Conservation (phyloP, 768 basidiomycete genomes). For the Dendrothele bispora region DNA sequence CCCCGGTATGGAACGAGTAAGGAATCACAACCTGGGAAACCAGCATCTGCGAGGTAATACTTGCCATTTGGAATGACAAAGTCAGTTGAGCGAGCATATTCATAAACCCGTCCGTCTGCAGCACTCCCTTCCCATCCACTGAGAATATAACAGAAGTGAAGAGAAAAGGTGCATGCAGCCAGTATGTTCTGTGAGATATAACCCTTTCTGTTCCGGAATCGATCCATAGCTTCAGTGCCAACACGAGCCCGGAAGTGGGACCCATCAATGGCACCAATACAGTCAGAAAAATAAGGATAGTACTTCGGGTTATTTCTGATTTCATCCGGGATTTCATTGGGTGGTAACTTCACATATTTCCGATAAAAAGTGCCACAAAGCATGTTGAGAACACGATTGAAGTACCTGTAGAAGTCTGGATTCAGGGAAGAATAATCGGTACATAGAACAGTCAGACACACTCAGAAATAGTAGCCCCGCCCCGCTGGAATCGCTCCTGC, state of each 20-base stretch:
- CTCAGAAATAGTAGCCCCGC: constrained; percentile 38
- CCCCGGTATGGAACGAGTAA: constrained; percentile 25
- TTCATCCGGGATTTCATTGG: constrained; percentile 2
- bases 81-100: constrained; percentile 14
- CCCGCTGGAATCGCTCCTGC: constrained; percentile 36
- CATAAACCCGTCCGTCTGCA: constrained; percentile 17
- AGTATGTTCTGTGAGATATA: constrained; percentile 25
- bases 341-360: constrained; percentile 18
- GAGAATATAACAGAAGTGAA: constrained; percentile 22
- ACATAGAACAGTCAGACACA: constrained; percentile 9
- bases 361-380: constrained; percentile 24
- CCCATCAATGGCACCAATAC: constrained; percentile 24
- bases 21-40: constrained; percentile 20
- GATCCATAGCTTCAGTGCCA: constrained; percentile 9
- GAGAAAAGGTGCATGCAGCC: constrained; percentile 20
- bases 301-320: constrained; percentile 17
- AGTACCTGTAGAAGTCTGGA: constrained; percentile 14
- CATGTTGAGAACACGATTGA: constrained; percentile 18
- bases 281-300: constrained; percentile 20
- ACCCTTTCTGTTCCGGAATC: constrained; percentile 23
- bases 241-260: constrained; percentile 18
- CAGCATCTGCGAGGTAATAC: constrained; percentile 23
- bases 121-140: constrained; percentile 25
- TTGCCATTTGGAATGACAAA: constrained; percentile 15
- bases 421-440: not conserved